phyloP scores from a whole-genome alignment of 148 eudicot species.

The Dianthus caryophyllus region DNA sequence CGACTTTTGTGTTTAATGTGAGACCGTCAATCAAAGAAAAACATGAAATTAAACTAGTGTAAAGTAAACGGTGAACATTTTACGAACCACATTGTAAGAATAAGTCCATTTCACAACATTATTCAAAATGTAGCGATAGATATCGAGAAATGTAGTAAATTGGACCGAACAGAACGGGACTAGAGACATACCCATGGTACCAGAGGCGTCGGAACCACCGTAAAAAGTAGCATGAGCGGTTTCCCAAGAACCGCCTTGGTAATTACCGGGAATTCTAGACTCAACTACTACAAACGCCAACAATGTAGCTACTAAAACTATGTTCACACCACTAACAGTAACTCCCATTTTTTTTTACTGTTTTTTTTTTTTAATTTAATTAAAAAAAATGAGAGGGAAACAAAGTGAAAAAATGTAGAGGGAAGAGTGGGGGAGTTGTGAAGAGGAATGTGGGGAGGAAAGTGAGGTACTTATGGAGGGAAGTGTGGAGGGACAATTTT shows the following conservation, averaged over 20 bases:
- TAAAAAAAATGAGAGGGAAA: not conserved
- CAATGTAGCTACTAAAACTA: conserved; percentile 2
- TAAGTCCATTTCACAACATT: too few relatives aligned
- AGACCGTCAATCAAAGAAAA: too few relatives aligned
- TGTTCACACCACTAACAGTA: not conserved
- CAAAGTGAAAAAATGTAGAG: not conserved
- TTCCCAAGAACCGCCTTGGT: conserved; percentile 66
- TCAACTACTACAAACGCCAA: not conserved
- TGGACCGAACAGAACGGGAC: too few relatives aligned
- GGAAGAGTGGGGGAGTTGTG: conserved; percentile 1
- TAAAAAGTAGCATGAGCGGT: conserved; percentile 90
- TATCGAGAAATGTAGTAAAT: too few relatives aligned
- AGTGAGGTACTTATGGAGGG: conserved; percentile 12
- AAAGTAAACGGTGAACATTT: too few relatives aligned
- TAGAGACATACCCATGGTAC: conserved; percentile 71
- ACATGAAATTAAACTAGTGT: too few relatives aligned
- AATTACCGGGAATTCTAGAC: conserved; percentile 47
- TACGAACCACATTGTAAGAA: too few relatives aligned
- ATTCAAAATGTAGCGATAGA: too few relatives aligned
- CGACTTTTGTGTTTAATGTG: too few relatives aligned
- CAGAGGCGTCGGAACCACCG: conserved; percentile 93
- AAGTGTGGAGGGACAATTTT: not conserved
- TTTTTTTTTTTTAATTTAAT: not conserved
- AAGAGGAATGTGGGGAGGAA: not conserved
- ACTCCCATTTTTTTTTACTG: conserved; percentile 2